Evolutionary conservation across 2,329 filamentous ascomycete species (phyloP), one percentile per base, ranked within the genome.

Genomic region (Neofusicoccum sp.): DNA sequence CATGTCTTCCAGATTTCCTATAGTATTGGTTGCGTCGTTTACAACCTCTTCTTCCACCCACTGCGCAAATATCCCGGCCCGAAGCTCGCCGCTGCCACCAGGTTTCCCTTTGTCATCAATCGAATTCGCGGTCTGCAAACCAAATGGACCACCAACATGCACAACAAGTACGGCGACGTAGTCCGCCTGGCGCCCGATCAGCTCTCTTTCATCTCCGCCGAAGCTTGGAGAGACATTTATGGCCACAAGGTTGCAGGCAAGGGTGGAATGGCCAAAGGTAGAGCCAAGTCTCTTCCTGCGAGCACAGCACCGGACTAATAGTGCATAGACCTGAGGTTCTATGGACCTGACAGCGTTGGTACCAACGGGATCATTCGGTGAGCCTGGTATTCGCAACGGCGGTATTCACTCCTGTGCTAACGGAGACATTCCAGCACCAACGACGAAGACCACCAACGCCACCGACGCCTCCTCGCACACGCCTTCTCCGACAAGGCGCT

Each of bases 401-500:
- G 5, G 11, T 33, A 22, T 22, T 22, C 22, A 22, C 22, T 2
- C 22, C 22, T 22, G 1, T 22, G 22, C 22, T 22, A 22, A 1
- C 4, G 14, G 1, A 5, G 22, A 2, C 29, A 3, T 6, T n/a
- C 7, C 41, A 58, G 54, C 6, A 56, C 65, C 11, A 63, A 64
- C 39, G 63, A 67, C 43, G 56, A 61, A 6, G 60, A 56, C 37
- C 67, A 71, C 62, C 50, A 66, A 5, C 64, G 66, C 6, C 62
- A 63, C 43, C 65, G 67, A 3, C 63, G 65, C 14, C 61, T 64
- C n/a, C 47, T 66, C 4, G 69, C 73, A 2, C 67, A 75, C 60
- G 70, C 71, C 14, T 76, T 77, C 66, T 72, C 71, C 6, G 67
- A 74, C 41, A 69, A 69, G 50, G 72, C 71, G 0, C 54, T 77